A percentile compares a stretch with the other conserved stretches of the same genome.
Conservation (phyloP, 768 basidiomycete genomes). For the Multifurca ochricompacta region DNA sequence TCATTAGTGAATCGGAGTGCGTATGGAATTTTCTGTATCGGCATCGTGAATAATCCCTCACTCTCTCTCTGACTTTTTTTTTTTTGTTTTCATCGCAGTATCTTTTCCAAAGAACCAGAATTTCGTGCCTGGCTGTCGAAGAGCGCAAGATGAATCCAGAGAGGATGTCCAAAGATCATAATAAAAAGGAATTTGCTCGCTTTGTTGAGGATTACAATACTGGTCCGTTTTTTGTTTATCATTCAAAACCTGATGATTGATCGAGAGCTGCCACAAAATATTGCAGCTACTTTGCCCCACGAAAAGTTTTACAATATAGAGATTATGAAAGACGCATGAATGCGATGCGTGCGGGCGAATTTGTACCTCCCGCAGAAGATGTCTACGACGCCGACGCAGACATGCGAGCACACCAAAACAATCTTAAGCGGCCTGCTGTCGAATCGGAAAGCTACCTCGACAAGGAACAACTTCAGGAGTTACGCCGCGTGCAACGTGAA, state of each 20-base stretch:
- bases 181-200: constrained; percentile 73
- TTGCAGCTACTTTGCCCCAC: constrained; percentile 78
- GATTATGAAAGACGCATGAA: constrained; percentile 78
- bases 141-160: constrained; percentile 90
- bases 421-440: constrained; percentile 57
- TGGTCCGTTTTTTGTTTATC: constrained; percentile 33
- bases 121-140: constrained; percentile 88
- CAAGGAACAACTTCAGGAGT: constrained; percentile 72
- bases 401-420: constrained; percentile 63
- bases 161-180: constrained; percentile 76
- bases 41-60: not conserved
- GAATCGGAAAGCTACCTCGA: constrained; percentile 72
- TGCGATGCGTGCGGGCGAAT: constrained; percentile 77
- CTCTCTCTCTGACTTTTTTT: too few species aligned
- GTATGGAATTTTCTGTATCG: constrained; percentile 24
- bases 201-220: constrained; percentile 85
- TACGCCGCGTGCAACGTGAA: constrained; percentile 80
- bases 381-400: constrained; percentile 80
- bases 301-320: constrained; percentile 95
- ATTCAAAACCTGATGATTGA: not conserved
- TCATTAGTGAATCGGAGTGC: constrained; percentile 80
- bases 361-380: constrained; percentile 61
- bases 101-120: constrained; percentile 77
- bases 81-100: constrained; percentile 42
- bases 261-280: not conserved